phyloP scores from a whole-genome alignment of 768 basidiomycete genomes.

The Pleurotus tuoliensis region DNA sequence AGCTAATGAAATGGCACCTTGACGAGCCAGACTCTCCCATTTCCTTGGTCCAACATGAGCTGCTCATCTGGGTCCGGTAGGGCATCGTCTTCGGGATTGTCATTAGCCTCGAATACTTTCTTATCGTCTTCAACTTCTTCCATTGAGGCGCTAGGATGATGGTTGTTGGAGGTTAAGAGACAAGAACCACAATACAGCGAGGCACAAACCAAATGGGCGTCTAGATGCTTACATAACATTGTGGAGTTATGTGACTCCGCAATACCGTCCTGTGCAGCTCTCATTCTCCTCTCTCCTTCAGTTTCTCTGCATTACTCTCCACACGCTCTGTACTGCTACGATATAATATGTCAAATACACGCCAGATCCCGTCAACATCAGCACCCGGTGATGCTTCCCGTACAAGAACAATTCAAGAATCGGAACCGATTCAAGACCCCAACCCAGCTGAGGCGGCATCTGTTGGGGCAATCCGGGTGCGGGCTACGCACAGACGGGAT shows the following conservation, averaged over 20 bases:
- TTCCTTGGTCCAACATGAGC: constrained; percentile 72
- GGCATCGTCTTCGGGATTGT: constrained; percentile 49
- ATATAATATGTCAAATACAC: constrained; percentile 13
- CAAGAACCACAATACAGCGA: no score
- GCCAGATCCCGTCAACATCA: constrained; percentile 31
- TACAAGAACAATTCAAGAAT: constrained; percentile 44
- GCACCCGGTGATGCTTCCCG: constrained; percentile 50
- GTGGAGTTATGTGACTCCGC: no score
- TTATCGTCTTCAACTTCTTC: constrained; percentile 54
- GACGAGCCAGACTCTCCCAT: constrained; percentile 80
- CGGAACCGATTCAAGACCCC: constrained; percentile 25
- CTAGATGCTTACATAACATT: no score
- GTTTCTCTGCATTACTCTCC: no score
- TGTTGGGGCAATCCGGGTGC: constrained; percentile 56
- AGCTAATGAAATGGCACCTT: constrained; percentile 46
- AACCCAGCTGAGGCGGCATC: constrained; percentile 16
- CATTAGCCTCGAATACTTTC: constrained; percentile 64
- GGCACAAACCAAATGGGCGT: no score
- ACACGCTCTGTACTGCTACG: no score
- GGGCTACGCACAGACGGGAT: constrained; percentile 35
- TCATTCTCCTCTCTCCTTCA: no score
- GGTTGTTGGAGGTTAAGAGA: no score
- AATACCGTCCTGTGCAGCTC: no score
- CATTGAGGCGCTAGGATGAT: not conserved
- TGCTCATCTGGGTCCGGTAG: constrained; percentile 81